A percentile compares a stretch with the other conserved stretches of the same genome.
Evolutionary conservation across 257 asterid genomes (phyloP).

Genomic region (Gentiana straminea): DNA sequence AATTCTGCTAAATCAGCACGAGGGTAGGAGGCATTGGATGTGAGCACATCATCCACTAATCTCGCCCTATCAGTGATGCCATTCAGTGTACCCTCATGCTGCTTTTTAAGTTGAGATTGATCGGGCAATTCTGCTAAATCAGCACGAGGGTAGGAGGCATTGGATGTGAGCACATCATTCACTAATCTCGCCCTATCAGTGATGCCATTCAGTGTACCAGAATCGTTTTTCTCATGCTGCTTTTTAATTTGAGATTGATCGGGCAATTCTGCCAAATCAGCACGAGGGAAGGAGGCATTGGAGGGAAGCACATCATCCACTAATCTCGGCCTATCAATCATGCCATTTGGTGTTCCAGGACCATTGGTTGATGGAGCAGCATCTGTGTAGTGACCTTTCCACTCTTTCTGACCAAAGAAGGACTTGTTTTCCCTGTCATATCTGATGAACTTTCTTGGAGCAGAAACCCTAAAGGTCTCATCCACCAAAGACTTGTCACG

Average conservation of each 20-base stretch:
- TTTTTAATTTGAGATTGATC: slow-evolving; percentile 44
- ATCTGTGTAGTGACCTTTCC: slow-evolving; percentile 56
- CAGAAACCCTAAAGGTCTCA: slow-evolving; percentile 47
- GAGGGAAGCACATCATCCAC: slow-evolving; percentile 38
- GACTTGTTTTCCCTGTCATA: slow-evolving; percentile 59
- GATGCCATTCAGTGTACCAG: slow-evolving; percentile 38
- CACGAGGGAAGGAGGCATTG: slow-evolving; percentile 17
- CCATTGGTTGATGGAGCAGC: slow-evolving; percentile 43
- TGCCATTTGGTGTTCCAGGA: slow-evolving; percentile 47
- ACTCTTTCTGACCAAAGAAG: slow-evolving; percentile 59
- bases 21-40: slow-evolving; percentile 20
- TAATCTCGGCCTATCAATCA: slow-evolving; percentile 35
- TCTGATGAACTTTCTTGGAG: slow-evolving; percentile 47
- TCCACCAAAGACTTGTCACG: slow-evolving; percentile 59
- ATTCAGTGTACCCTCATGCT: slow-evolving; percentile 38
- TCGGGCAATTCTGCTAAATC: slow-evolving; percentile 28
- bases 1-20: slow-evolving; percentile 24
- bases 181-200: slow-evolving; percentile 37
- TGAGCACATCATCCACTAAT: slow-evolving; percentile 39
- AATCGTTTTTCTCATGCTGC: slow-evolving; percentile 44
- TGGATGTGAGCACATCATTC: slow-evolving; percentile 37
- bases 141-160: slow-evolving; percentile 14
- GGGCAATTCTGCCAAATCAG: slow-evolving; percentile 23
- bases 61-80: slow-evolving; percentile 35
- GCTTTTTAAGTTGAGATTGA: slow-evolving; percentile 43